Conservation (phyloP, 1,139 yeast genomes). For the Fermentozyma sake region DNA sequence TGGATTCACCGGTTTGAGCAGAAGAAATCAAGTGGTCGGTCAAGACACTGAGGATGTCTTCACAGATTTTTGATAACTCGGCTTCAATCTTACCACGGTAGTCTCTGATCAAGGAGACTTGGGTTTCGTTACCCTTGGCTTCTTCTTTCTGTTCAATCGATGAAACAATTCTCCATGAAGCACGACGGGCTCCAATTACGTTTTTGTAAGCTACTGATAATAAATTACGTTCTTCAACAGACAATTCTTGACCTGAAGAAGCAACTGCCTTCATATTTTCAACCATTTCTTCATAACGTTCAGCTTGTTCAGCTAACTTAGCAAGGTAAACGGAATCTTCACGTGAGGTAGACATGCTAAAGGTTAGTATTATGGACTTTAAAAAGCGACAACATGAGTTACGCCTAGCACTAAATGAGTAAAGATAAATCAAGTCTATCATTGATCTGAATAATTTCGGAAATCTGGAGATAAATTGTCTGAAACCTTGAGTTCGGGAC, state of each 20-base stretch:
- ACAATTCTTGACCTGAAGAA: constrained; percentile 89
- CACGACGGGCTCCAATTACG: constrained; percentile 98
- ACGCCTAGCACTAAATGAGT: too few relatives aligned
- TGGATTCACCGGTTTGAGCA: constrained; percentile 95
- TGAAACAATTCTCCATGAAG: constrained; percentile 98
- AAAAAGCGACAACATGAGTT: too few relatives aligned
- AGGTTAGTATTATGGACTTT: too few relatives aligned
- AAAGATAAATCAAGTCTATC: too few relatives aligned
- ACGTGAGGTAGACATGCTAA: constrained; percentile 88
- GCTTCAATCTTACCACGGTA: constrained; percentile 93
- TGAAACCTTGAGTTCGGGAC: too few relatives aligned
- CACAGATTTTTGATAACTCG: constrained; percentile 91
- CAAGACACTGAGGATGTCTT: constrained; percentile 84
- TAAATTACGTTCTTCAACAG: constrained; percentile 96
- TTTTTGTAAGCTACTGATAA: constrained; percentile 97
- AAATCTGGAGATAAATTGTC: too few relatives aligned
- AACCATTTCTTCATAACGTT: constrained; percentile 99
- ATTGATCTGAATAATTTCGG: too few relatives aligned
- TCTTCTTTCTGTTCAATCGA: constrained; percentile 98
- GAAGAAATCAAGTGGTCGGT: constrained; percentile 88
- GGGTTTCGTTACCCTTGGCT: constrained; percentile 87
- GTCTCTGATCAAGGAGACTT: constrained; percentile 85
- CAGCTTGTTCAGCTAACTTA: constrained; percentile 99
- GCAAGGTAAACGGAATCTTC: constrained; percentile 99
- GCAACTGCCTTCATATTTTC: constrained; percentile 98